Evolutionary conservation across 2,329 filamentous ascomycete genomes (phyloP).

Genomic region (Penicillium occitanis): DNA sequence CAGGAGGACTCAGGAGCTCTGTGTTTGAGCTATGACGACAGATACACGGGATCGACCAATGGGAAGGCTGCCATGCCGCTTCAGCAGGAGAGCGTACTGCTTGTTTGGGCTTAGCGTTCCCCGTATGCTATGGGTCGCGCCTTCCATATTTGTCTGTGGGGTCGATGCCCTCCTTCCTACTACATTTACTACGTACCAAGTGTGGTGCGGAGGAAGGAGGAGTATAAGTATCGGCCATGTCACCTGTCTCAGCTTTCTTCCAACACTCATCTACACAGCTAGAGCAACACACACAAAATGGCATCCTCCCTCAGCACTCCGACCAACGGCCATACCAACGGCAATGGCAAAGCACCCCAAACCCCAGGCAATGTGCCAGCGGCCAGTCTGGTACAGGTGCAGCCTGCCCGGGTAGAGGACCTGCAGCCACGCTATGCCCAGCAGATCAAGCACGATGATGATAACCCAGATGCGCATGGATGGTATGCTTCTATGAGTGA

Average conservation of each 20-base stretch:
- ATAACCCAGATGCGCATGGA: constrained; percentile 69
- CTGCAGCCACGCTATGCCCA: constrained; percentile 80
- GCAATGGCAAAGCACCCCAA: constrained; percentile 37
- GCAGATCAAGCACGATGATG: constrained; percentile 58
- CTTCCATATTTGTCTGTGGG: constrained; percentile 1
- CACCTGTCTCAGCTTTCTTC: neutral
- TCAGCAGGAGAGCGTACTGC: constrained; percentile 3
- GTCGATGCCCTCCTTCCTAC: neutral
- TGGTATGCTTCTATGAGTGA: constrained; percentile 89
- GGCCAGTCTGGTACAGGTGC: constrained; percentile 64
- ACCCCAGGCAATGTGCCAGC: constrained; percentile 45
- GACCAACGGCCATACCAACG: constrained; percentile 4
- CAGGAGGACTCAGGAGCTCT: neutral
- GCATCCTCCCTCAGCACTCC: neutral
- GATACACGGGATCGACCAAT: neutral
- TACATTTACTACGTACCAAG: too few species aligned
- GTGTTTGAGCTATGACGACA: constrained; percentile 2
- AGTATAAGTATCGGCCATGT: neutral
- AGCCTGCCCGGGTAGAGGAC: constrained; percentile 78
- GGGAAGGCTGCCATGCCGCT: constrained; percentile 1
- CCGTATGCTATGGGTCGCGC: neutral
- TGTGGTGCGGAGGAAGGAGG: neutral
- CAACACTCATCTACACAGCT: neutral
- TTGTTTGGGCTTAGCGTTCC: constrained; percentile 1
- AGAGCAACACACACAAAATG: neutral